phyloP scores from a whole-genome alignment of 2,329 filamentous ascomycete genomes.

The Alternaria alternata region DNA sequence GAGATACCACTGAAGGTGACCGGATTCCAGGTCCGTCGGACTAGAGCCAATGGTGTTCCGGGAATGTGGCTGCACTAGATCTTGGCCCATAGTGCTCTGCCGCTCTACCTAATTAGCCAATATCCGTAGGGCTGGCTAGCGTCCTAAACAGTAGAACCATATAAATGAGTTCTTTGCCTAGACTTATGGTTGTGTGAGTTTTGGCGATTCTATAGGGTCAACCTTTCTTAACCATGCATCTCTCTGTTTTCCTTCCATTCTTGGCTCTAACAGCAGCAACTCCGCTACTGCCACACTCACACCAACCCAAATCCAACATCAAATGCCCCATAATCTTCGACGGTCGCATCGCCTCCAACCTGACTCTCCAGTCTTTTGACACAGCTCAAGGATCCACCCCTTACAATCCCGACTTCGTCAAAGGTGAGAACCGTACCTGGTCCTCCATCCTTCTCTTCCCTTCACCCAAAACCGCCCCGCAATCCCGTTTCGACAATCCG shows the following conservation, averaged over 20 bases:
- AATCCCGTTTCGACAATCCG: conserved; percentile 30
- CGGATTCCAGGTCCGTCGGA: not conserved
- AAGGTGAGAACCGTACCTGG: conserved; percentile 39
- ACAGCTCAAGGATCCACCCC: conserved; percentile 10
- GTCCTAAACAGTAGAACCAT: not conserved
- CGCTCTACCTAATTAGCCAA: not conserved
- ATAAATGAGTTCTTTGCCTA: not conserved
- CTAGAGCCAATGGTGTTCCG: not conserved
- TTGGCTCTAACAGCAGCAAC: not conserved
- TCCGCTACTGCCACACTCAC: not conserved
- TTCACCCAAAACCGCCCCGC: conserved; percentile 16
- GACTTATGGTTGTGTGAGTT: not conserved
- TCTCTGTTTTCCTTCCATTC: not conserved
- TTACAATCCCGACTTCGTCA: conserved; percentile 31
- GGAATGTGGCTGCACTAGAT: not conserved
- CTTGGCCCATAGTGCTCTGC: not conserved
- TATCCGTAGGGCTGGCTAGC: not conserved
- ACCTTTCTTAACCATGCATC: not conserved
- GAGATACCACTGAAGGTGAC: not conserved
- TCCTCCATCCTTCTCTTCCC: conserved; percentile 32
- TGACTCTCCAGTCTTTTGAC: conserved; percentile 32
- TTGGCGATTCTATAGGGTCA: not conserved
- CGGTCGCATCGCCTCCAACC: conserved; percentile 33
- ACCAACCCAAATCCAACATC: conserved; percentile 1
- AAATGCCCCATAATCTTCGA: conserved; percentile 44